These are phyloP conservation scores for Lasiosphaeria ovina DNA, from an alignment of 495 filamentous ascomycete species.

Conservation along the genomic window DNA sequence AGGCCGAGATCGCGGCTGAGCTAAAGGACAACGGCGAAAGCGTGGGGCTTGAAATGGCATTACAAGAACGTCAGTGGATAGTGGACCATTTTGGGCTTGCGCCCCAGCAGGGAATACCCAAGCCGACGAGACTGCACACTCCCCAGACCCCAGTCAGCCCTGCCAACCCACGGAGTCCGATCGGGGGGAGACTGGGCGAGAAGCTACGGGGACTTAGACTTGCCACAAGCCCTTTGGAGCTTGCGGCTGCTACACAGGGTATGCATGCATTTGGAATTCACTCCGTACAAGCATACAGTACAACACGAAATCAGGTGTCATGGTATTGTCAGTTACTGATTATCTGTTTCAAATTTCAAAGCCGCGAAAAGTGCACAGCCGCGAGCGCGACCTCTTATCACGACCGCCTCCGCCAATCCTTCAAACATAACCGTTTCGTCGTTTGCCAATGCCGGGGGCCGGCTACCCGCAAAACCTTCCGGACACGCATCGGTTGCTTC, in stretches of 20 bases:
- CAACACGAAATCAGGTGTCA: no score
- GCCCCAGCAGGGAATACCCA: conserved; percentile 24
- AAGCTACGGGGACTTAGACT: conserved; percentile 74
- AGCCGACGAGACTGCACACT: conserved; percentile 29
- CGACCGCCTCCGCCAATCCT: conserved; percentile 6
- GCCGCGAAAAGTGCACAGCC: conserved; percentile 22
- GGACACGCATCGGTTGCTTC: conserved; percentile 35
- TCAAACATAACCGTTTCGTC: conserved; percentile 1
- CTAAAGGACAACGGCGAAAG: conserved; percentile 67
- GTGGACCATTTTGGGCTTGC: conserved; percentile 71
- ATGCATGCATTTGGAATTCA: conserved; percentile 14
- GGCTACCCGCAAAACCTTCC: conserved; percentile 5
- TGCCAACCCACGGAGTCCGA: conserved; percentile 58
- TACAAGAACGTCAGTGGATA: conserved; percentile 79
- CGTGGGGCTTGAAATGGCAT: conserved; percentile 74
- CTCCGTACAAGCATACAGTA: no score
- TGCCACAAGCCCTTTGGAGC: conserved; percentile 63
- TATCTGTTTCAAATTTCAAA: conserved; percentile 6
- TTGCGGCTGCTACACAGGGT: conserved; percentile 50
- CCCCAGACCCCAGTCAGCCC: conserved; percentile 30
- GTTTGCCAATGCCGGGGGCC: conserved; percentile 12
- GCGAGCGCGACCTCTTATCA: conserved; percentile 11
- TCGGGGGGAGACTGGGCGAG: conserved; percentile 66
- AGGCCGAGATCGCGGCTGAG: conserved; percentile 67
- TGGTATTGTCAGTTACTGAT: neutral